These are phyloP conservation scores for Plasmodium knowlesi DNA, from an alignment of 169 alveolate genomes.

Conservation along the genomic window DNA sequence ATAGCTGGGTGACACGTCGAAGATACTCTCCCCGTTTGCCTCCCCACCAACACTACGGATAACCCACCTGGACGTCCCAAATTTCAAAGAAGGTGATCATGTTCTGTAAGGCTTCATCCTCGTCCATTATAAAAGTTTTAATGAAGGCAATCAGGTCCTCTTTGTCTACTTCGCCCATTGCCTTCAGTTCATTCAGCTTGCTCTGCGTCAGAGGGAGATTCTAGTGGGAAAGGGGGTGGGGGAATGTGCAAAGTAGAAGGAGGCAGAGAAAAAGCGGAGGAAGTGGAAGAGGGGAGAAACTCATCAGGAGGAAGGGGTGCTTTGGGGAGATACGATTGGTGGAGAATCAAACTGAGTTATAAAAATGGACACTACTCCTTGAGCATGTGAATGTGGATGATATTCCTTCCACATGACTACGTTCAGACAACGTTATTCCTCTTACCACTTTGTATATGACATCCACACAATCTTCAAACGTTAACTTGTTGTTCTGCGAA, in stretches of 20 bases:
- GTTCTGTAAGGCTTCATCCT: conserved; percentile 68
- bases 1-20: neutral
- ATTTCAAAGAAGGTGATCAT: conserved; percentile 69
- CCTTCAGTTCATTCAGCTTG: conserved; percentile 27
- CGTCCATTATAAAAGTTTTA: conserved; percentile 33
- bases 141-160: conserved; percentile 32
- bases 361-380: neutral
- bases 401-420: neutral
- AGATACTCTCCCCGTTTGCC: neutral
- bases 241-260: neutral
- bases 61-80: conserved; percentile 62
- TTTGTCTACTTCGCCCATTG: conserved; percentile 9
- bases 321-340: neutral
- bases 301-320: neutral
- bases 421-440: neutral
- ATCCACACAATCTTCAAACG: conserved; percentile 42
- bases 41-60: neutral
- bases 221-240: neutral
- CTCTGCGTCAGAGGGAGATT: conserved; percentile 46
- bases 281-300: neutral
- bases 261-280: no score
- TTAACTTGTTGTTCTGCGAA: conserved; percentile 11
- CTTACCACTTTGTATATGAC: conserved; percentile 69
- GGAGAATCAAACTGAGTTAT: neutral
- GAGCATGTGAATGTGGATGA: neutral